phyloP scores from a whole-genome alignment of 176 grass and related monocot genomes.

The Phoenix dactylifera region DNA sequence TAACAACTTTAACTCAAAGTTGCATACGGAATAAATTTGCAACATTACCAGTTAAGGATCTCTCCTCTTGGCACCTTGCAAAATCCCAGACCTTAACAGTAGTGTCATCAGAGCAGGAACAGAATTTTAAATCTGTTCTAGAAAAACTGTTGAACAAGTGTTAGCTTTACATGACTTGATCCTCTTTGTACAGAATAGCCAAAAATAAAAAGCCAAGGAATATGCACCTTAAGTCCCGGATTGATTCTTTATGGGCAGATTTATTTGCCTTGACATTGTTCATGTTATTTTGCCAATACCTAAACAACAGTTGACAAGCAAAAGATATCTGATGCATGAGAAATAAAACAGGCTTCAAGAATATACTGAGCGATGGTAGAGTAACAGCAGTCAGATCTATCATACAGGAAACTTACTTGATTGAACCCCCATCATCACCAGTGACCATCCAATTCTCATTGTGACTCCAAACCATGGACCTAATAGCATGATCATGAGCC shows the following conservation, averaged over 20 bases:
- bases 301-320: constrained; percentile 19
- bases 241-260: constrained; percentile 93
- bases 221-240: constrained; percentile 82
- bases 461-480: constrained; percentile 99
- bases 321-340: background rate
- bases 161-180: constrained; percentile 9
- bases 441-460: constrained; percentile 99
- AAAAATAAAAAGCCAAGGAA: constrained; percentile 4
- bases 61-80: constrained; percentile 98
- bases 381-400: background rate
- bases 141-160: constrained; percentile 64
- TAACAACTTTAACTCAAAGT: too few relatives aligned
- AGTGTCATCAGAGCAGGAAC: constrained; percentile 95
- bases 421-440: constrained; percentile 93
- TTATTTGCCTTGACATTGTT: constrained; percentile 99
- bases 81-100: constrained; percentile 99
- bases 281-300: constrained; percentile 99
- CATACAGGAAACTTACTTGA: constrained; percentile 53
- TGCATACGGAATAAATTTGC: constrained; percentile 17
- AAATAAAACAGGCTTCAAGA: background rate
- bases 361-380: too few relatives aligned
- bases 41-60: constrained; percentile 99
- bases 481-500: constrained; percentile 96
- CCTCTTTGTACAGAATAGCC: constrained; percentile 12
- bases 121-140: constrained; percentile 97